Conservation (phyloP, 192 early-diverging fungal species). For the Entomortierella chlamydospora region DNA sequence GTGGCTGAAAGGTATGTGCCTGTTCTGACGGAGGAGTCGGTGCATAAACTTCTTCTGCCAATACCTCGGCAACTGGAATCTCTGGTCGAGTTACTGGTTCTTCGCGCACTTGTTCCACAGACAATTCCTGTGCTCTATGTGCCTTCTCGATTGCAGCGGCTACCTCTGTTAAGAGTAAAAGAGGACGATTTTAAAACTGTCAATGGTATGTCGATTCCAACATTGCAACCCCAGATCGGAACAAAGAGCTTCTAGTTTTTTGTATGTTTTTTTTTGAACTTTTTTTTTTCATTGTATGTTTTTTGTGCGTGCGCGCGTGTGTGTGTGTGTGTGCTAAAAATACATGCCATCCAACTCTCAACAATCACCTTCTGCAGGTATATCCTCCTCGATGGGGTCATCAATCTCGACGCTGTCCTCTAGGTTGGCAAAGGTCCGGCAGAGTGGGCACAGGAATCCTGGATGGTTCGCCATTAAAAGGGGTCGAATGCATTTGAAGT, state of each 20-base stretch:
- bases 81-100: constrained; percentile 1
- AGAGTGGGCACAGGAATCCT: constrained; percentile 89
- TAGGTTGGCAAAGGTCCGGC: constrained; percentile 92
- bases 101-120: constrained; percentile 8
- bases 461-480: constrained; percentile 76
- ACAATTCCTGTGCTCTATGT: constrained; percentile 1
- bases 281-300: background rate
- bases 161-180: constrained; percentile 13
- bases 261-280: background rate
- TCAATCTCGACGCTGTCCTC: constrained; percentile 67
- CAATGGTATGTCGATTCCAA: background rate
- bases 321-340: no score
- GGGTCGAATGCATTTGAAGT: constrained; percentile 92
- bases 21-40: constrained; percentile 50
- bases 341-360: constrained; percentile 1
- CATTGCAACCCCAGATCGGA: constrained; percentile 4
- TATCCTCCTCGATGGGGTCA: constrained; percentile 45
- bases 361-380: constrained; percentile 50
- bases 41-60: constrained; percentile 37
- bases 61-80: background rate
- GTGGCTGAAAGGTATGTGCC: constrained; percentile 48
- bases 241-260: no score
- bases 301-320: background rate
- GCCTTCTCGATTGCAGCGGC: constrained; percentile 31
- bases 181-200: background rate